A percentile compares a stretch with the other conserved stretches of the same genome.
Conservation (phyloP, 179 eudicot genomes). For the Beta corolliflora region DNA sequence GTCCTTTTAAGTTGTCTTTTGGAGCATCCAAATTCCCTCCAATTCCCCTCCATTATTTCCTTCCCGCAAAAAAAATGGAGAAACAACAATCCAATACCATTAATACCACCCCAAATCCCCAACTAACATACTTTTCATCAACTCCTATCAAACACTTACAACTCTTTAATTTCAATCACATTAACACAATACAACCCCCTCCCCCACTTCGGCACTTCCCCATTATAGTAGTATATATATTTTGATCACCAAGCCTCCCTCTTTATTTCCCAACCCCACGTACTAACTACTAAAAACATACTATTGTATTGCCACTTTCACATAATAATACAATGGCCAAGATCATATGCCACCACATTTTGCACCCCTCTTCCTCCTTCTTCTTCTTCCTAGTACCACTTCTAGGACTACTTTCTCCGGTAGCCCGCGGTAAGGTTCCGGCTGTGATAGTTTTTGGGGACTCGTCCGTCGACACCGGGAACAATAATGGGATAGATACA, state of each 20-base stretch:
- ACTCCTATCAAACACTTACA: slow-evolving; percentile 24
- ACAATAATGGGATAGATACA: slow-evolving; percentile 58
- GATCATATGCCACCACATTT: not conserved
- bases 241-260: not conserved
- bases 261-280: not conserved
- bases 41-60: too few relatives aligned
- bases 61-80: not conserved
- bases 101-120: slow-evolving; percentile 31
- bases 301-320: not conserved
- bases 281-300: too few relatives aligned
- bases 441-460: slow-evolving; percentile 76
- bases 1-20: too few relatives aligned
- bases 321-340: slow-evolving; percentile 4
- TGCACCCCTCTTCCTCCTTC: not conserved
- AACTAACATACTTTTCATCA: slow-evolving; percentile 34
- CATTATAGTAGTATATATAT: not conserved
- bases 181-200: not conserved
- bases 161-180: slow-evolving; percentile 12
- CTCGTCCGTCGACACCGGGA: slow-evolving; percentile 78
- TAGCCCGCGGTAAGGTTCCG: slow-evolving; percentile 43
- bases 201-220: not conserved
- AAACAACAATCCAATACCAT: slow-evolving; percentile 13
- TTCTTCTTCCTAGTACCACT: not conserved
- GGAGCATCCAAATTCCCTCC: too few relatives aligned
- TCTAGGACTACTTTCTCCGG: not conserved